phyloP scores from a whole-genome alignment of 495 filamentous ascomycete species.

The Darksidea phi region DNA sequence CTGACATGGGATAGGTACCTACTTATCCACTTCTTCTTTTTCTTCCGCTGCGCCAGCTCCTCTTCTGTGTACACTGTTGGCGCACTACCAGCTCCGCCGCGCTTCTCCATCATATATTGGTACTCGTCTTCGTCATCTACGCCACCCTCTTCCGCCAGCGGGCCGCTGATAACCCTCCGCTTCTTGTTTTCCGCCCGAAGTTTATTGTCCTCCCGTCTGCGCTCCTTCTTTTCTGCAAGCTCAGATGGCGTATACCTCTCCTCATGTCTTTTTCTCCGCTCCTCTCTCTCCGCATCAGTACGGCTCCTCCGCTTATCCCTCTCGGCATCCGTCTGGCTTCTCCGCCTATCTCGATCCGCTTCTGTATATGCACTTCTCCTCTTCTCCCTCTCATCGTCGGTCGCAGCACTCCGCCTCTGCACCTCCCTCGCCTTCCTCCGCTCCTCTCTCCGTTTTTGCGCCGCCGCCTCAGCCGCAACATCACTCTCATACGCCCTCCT shows the following conservation, averaged over 20 bases:
- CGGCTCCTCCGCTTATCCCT: slow-evolving; percentile 22
- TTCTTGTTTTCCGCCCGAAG: slow-evolving; percentile 30
- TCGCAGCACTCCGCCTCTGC: slow-evolving; percentile 46
- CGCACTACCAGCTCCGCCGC: slow-evolving; percentile 36
- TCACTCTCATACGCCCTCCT: slow-evolving; percentile 40
- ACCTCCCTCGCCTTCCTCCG: slow-evolving; percentile 35
- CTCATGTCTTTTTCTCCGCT: slow-evolving; percentile 26
- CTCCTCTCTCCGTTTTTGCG: slow-evolving; percentile 37
- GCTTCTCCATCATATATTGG: slow-evolving; percentile 36
- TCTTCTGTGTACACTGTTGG: slow-evolving; percentile 38
- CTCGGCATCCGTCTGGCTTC: slow-evolving; percentile 40
- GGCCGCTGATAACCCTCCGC: slow-evolving; percentile 42
- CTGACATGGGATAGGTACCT: slow-evolving; percentile 1
- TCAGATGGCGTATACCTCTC: slow-evolving; percentile 29
- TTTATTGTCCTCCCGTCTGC: slow-evolving; percentile 21
- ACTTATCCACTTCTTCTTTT: slow-evolving; percentile 39
- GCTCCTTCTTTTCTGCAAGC: slow-evolving; percentile 27
- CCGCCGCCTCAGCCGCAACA: slow-evolving; percentile 27
- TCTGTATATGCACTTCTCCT: slow-evolving; percentile 10
- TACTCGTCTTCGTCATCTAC: slow-evolving; percentile 38
- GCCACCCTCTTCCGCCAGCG: slow-evolving; percentile 41
- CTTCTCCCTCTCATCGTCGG: slow-evolving; percentile 34
- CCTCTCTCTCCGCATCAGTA: slow-evolving; percentile 26
- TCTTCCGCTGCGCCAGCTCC: slow-evolving; percentile 34
- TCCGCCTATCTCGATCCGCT: slow-evolving; percentile 34